These are phyloP conservation scores for Raphanus sativus DNA, from an alignment of 345 rosid species.

Conservation along the genomic window DNA sequence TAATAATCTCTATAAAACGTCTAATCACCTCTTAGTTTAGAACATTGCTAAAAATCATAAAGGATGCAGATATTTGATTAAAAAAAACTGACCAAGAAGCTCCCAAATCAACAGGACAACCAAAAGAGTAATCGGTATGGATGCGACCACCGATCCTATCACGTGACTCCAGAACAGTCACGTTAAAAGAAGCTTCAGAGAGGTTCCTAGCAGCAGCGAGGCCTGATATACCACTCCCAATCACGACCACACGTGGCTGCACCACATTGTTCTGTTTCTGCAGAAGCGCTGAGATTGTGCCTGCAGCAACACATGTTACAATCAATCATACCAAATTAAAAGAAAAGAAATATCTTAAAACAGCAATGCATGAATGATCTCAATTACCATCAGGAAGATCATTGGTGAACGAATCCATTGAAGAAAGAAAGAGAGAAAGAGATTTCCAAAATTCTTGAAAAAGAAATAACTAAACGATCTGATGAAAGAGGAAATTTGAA, in stretches of 20 bases:
- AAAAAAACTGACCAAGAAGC: slow-evolving; percentile 61
- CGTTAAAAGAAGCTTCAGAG: slow-evolving; percentile 68
- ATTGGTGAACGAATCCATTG: slow-evolving; percentile 45
- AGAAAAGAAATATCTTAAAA: not conserved
- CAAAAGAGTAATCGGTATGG: slow-evolving; percentile 85
- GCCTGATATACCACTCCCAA: slow-evolving; percentile 90
- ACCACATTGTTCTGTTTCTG: slow-evolving; percentile 50
- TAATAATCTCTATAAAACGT: too few relatives aligned
- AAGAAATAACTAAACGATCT: slow-evolving; percentile 51
- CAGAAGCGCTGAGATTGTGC: slow-evolving; percentile 39
- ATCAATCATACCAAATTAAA: not conserved
- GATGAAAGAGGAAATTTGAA: slow-evolving; percentile 50
- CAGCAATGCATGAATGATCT: slow-evolving; percentile 2
- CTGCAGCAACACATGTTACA: slow-evolving; percentile 32
- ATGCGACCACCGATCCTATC: slow-evolving; percentile 90
- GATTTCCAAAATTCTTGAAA: not conserved
- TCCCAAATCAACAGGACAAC: slow-evolving; percentile 92
- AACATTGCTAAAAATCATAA: not conserved
- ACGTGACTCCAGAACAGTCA: slow-evolving; percentile 74
- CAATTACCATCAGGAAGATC: slow-evolving; percentile 35
- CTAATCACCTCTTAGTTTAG: too few relatives aligned
- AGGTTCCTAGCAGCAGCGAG: slow-evolving; percentile 83
- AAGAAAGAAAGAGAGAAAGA: slow-evolving; percentile 1
- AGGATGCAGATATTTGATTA: not conserved
- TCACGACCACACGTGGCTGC: slow-evolving; percentile 66